phyloP scores from a whole-genome alignment of 176 grass and related monocot genomes.

The Triticum timopheevii region DNA sequence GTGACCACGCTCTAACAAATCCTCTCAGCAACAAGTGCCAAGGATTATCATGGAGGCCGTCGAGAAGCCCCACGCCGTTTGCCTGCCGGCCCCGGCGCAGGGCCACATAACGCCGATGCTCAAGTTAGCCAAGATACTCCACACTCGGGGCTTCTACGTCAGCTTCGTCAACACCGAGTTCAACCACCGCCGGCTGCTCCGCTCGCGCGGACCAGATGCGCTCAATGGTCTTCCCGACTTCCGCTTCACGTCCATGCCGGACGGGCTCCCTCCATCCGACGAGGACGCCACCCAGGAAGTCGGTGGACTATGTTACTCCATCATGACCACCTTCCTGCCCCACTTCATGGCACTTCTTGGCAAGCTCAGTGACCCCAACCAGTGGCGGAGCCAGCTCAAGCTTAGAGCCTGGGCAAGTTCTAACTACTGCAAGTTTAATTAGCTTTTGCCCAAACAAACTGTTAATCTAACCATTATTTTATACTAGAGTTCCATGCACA shows the following conservation, averaged over 20 bases:
- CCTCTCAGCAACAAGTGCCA: background rate
- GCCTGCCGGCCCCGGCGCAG: slow-evolving; percentile 48
- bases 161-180: slow-evolving; percentile 69
- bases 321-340: slow-evolving; percentile 26
- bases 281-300: slow-evolving; percentile 57
- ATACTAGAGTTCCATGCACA: too few species aligned
- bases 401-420: too few species aligned
- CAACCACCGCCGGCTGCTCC: slow-evolving; percentile 48
- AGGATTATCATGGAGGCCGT: background rate
- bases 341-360: slow-evolving; percentile 44
- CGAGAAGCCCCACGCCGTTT: background rate
- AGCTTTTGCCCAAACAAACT: too few species aligned
- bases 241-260: slow-evolving; percentile 43
- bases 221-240: slow-evolving; percentile 36
- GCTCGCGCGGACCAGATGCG: slow-evolving; percentile 17
- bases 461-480: too few species aligned
- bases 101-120: slow-evolving; percentile 57
- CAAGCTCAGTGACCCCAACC: slow-evolving; percentile 24
- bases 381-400: too few species aligned
- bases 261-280: slow-evolving; percentile 47
- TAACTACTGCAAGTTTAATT: too few species aligned
- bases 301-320: slow-evolving; percentile 44
- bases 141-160: slow-evolving; percentile 35
- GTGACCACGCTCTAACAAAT: background rate
- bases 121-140: background rate